Percentiles rank a stretch among this genome's conserved stretches.
Conservation (phyloP, 202 grass and related monocot genomes). For the Panicum virgatum region DNA sequence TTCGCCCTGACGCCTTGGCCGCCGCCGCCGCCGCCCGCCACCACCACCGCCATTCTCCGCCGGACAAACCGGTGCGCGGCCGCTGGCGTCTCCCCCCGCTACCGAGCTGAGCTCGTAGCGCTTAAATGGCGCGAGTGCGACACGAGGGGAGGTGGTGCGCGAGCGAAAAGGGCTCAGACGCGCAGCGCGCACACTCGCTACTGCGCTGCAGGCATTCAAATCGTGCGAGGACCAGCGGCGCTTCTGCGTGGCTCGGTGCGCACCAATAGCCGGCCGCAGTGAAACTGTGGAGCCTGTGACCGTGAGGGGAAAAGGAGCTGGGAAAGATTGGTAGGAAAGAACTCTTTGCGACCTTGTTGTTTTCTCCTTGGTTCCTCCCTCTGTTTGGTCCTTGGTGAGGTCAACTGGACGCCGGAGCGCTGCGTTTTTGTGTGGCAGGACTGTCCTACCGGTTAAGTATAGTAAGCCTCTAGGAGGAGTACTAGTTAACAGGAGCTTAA, state of each 20-base stretch:
- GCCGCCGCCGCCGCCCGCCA: conserved; percentile 32
- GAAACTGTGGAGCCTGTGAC: conserved; percentile 26
- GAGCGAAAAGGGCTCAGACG: conserved; percentile 19
- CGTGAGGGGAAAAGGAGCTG: background rate
- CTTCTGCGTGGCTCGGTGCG: background rate
- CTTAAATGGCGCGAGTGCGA: conserved; percentile 57
- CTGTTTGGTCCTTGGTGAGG: background rate
- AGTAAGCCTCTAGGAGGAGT: background rate
- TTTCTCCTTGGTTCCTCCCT: background rate
- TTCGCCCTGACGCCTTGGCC: no score
- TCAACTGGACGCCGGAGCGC: background rate
- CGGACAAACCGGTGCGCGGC: conserved; percentile 6
- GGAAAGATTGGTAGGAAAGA: background rate
- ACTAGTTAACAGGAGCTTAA: background rate
- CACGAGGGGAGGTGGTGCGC: conserved; percentile 55
- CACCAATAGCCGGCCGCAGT: background rate
- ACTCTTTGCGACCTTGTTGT: background rate
- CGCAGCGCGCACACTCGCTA: background rate
- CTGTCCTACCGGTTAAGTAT: conserved; percentile 8
- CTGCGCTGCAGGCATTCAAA: conserved; percentile 41
- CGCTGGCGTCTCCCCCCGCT: background rate
- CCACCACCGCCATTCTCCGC: conserved; percentile 52
- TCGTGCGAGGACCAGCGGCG: conserved; percentile 37
- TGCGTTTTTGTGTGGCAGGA: background rate
- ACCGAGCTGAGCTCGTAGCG: background rate